Conservation (phyloP, 176 grass and related monocot genomes). For the Ensete glaucum region DNA sequence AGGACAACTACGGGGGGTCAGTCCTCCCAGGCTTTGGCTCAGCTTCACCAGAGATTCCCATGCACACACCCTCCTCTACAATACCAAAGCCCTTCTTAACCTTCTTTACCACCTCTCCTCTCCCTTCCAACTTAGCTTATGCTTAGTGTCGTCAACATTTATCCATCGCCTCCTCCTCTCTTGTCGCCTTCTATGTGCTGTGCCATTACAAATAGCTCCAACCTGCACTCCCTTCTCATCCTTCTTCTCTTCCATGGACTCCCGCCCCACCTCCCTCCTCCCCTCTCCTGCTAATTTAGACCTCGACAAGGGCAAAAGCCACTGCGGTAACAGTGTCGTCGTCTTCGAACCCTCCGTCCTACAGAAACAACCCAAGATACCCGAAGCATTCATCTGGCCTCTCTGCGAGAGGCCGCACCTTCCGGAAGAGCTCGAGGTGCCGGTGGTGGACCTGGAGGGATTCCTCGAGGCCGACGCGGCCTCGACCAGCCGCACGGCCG, state of each 20-base stretch:
- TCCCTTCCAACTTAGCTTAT: neutral
- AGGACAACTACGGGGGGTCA: neutral
- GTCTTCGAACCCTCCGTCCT: slow-evolving; percentile 29
- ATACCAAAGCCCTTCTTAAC: neutral
- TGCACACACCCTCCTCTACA: neutral
- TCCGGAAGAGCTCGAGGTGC: slow-evolving; percentile 28
- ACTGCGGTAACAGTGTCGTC: neutral
- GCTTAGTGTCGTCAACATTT: neutral
- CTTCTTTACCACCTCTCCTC: no score
- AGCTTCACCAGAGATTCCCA: neutral
- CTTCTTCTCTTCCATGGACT: neutral
- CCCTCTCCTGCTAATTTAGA: neutral
- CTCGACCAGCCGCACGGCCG: slow-evolving; percentile 22
- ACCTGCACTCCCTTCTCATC: neutral
- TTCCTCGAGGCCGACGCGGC: slow-evolving; percentile 34
- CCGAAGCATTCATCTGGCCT: slow-evolving; percentile 67
- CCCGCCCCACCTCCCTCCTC: neutral
- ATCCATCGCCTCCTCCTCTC: neutral
- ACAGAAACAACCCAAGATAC: slow-evolving; percentile 40
- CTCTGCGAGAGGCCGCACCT: slow-evolving; percentile 19
- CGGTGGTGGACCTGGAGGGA: slow-evolving; percentile 56
- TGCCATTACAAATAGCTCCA: neutral
- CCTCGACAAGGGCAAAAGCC: neutral
- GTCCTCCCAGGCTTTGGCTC: neutral
- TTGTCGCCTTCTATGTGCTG: neutral